phyloP scores from a whole-genome alignment of 2,329 filamentous ascomycete species.

The Amauroascus niger region DNA sequence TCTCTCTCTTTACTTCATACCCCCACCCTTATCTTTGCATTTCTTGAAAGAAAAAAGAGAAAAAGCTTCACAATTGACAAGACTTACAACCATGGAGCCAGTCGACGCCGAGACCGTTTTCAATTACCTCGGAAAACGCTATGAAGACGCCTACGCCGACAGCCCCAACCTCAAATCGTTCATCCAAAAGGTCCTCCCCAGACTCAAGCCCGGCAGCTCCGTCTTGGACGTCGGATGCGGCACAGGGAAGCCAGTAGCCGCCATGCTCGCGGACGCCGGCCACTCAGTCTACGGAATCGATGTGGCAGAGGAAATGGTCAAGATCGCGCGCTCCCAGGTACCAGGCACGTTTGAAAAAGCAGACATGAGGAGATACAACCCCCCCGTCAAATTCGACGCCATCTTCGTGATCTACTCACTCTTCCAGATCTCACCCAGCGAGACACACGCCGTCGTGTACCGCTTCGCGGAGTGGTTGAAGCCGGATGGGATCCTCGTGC shows the following conservation, averaged over 20 bases:
- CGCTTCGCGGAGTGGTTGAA: conserved; percentile 16
- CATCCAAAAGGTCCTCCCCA: conserved; percentile 5
- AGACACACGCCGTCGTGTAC: conserved; percentile 12
- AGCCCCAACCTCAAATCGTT: conserved; percentile 9
- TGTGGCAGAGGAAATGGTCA: conserved; percentile 16
- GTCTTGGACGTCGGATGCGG: conserved; percentile 21
- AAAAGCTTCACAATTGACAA: not conserved
- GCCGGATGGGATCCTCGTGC: conserved; percentile 10
- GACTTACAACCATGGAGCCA: conserved; percentile 4
- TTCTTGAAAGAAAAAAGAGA: no score
- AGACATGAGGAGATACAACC: conserved; percentile 17
- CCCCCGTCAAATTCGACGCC: conserved; percentile 11
- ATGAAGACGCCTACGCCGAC: conserved; percentile 16
- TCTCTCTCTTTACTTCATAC: not conserved
- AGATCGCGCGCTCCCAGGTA: conserved; percentile 14
- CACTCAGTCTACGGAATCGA: conserved; percentile 18
- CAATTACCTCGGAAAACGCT: conserved; percentile 15
- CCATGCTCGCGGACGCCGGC: conserved; percentile 14
- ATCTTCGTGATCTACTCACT: conserved; percentile 17
- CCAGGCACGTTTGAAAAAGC: conserved; percentile 15
- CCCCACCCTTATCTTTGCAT: no score
- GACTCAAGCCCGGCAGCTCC: conserved; percentile 3
- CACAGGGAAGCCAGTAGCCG: conserved; percentile 17
- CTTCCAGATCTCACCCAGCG: conserved; percentile 14
- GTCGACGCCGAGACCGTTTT: conserved; percentile 11